Evolutionary conservation across 345 rosid genomes (phyloP).

Genomic region (Barbarea vulgaris): DNA sequence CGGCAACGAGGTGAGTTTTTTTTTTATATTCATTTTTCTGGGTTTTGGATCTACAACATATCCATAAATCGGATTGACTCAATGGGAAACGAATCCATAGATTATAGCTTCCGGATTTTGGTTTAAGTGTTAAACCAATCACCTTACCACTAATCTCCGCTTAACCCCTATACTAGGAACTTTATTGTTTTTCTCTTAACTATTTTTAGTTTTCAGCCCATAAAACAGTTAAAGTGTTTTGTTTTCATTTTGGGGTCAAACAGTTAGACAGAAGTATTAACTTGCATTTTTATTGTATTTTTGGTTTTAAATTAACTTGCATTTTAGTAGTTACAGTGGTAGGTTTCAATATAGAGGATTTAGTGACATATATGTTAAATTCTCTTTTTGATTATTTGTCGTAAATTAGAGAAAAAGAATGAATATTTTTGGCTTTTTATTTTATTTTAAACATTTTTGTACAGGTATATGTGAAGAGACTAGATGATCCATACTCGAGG

Average conservation of each 20-base stretch:
- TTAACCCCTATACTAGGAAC: too few relatives aligned
- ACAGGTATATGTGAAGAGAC: slow-evolving; percentile 57
- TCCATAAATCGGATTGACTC: background rate
- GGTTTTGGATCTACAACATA: slow-evolving; percentile 13
- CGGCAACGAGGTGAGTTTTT: slow-evolving; percentile 59
- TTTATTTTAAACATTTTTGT: background rate
- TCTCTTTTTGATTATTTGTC: background rate
- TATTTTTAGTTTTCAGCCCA: background rate
- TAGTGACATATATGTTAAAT: background rate
- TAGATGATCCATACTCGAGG: slow-evolving; percentile 54
- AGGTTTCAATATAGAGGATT: background rate
- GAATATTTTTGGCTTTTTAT: background rate
- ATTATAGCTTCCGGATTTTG: background rate
- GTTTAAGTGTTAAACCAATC: too few relatives aligned
- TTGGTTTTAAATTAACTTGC: background rate
- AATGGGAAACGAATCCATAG: background rate
- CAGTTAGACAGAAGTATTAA: background rate
- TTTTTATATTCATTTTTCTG: background rate
- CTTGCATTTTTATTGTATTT: background rate
- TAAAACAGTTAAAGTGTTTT: background rate
- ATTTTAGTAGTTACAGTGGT: background rate
- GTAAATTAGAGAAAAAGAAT: background rate
- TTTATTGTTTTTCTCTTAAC: background rate
- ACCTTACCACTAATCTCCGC: too few relatives aligned
- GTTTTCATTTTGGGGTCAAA: background rate